These are phyloP conservation scores for Lablab purpureus DNA, from an alignment of 306 rosid genomes.

Conservation along the genomic window DNA sequence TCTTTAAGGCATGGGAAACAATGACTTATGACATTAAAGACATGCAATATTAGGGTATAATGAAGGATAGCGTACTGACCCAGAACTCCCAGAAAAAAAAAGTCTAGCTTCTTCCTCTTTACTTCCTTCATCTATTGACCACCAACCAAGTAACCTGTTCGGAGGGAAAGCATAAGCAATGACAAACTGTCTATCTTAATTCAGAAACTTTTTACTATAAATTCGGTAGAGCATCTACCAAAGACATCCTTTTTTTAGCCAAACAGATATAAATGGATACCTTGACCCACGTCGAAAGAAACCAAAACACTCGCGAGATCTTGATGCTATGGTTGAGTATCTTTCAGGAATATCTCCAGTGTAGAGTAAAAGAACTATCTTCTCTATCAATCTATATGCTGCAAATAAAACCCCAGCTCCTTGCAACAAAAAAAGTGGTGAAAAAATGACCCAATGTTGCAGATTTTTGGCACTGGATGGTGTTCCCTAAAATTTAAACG, in stretches of 20 bases:
- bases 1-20: conserved; percentile 10
- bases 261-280: conserved; percentile 47
- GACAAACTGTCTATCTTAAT: conserved; percentile 33
- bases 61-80: conserved; percentile 58
- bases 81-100: conserved; percentile 65
- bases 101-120: conserved; percentile 91
- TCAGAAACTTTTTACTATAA: conserved; percentile 12
- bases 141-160: conserved; percentile 90
- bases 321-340: conserved; percentile 64
- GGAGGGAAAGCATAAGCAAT: conserved; percentile 37
- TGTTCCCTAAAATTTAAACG: conserved; percentile 66
- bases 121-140: conserved; percentile 93
- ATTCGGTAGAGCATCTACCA: conserved; percentile 23
- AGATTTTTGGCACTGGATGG: conserved; percentile 60
- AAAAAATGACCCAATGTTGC: conserved; percentile 59
- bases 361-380: conserved; percentile 60
- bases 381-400: conserved; percentile 75
- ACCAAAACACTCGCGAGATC: conserved; percentile 71
- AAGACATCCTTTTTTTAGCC: conserved; percentile 34
- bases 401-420: conserved; percentile 84
- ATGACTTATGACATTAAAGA: conserved; percentile 20
- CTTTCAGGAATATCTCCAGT: conserved; percentile 62
- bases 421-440: conserved; percentile 85
- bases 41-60: conserved; percentile 27
- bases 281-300: conserved; percentile 83